Conservation (phyloP, 1,284 basidiomycete species). For the Cystobasidium pallidum region DNA sequence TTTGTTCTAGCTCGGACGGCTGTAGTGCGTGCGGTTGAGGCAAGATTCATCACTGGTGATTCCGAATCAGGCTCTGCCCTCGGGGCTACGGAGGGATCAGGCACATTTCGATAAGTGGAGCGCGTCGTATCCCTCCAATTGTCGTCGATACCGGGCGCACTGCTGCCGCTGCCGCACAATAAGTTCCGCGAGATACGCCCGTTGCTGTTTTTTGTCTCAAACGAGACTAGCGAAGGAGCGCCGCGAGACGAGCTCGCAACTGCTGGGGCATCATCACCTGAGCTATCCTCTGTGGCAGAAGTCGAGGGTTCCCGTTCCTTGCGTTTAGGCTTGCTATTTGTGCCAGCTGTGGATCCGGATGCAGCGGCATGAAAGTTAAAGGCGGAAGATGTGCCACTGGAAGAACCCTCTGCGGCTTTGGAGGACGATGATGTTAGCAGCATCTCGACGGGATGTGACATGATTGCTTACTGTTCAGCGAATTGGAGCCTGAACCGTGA, state of each 20-base stretch:
- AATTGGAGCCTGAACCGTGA: neutral
- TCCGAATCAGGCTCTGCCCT: slow-evolving; percentile 3
- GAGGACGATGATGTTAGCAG: no score
- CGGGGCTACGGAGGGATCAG: neutral
- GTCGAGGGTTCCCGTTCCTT: slow-evolving; percentile 3
- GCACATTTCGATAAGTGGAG: neutral
- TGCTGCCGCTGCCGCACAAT: neutral
- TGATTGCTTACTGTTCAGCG: neutral
- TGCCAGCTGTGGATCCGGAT: neutral
- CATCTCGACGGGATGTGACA: neutral
- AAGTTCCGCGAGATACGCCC: no score
- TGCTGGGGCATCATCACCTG: neutral
- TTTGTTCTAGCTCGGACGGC: neutral
- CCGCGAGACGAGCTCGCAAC: slow-evolving; percentile 5
- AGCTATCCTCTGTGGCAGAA: slow-evolving; percentile 16
- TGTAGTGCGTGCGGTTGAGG: neutral
- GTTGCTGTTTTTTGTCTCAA: neutral
- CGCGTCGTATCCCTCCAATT: neutral
- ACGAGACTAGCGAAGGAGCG: neutral
- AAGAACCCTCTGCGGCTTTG: no score
- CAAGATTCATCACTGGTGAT: neutral
- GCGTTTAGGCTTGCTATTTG: neutral
- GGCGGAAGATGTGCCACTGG: neutral
- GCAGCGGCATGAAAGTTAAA: neutral
- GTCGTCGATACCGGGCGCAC: neutral